These are phyloP conservation scores for Rutidosis leptorrhynchoides DNA, from an alignment of 129 eudicot genomes.

Conservation along the genomic window DNA sequence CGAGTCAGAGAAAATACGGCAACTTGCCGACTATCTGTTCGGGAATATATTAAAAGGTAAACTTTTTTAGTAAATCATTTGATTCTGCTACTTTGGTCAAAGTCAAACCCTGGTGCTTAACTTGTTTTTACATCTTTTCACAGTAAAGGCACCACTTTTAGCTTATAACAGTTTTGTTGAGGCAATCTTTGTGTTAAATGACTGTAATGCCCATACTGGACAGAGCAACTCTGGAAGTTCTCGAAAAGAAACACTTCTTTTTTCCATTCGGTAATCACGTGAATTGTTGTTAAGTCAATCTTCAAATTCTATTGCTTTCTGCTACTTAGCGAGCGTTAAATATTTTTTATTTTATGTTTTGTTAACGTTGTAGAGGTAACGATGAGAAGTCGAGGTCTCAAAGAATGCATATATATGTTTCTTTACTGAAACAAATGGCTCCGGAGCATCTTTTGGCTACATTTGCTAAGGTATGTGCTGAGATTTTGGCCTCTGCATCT, in stretches of 20 bases:
- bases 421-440: conserved; percentile 95
- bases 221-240: conserved; percentile 52
- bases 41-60: conserved; percentile 91
- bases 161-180: conserved; percentile 97
- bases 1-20: conserved; percentile 83
- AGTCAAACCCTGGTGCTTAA: conserved; percentile 9
- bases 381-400: conserved; percentile 73
- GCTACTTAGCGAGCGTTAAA: not conserved
- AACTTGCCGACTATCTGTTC: conserved; percentile 85
- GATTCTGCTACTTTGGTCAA: conserved; percentile 19
- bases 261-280: conserved; percentile 61
- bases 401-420: conserved; percentile 83
- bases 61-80: conserved; percentile 8
- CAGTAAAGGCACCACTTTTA: conserved; percentile 98
- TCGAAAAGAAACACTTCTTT: conserved; percentile 46
- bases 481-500: conserved; percentile 88
- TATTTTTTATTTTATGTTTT: not conserved
- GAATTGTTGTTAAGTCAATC: not conserved
- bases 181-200: conserved; percentile 89
- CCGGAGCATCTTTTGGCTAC: conserved; percentile 97
- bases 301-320: not conserved
- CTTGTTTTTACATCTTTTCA: conserved; percentile 22
- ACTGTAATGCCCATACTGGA: conserved; percentile 83
- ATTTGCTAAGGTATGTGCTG: conserved; percentile 92
- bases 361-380: conserved; percentile 54